Evolutionary conservation across 1,284 basidiomycete species (phyloP).

Genomic region (Malassezia globosa): DNA sequence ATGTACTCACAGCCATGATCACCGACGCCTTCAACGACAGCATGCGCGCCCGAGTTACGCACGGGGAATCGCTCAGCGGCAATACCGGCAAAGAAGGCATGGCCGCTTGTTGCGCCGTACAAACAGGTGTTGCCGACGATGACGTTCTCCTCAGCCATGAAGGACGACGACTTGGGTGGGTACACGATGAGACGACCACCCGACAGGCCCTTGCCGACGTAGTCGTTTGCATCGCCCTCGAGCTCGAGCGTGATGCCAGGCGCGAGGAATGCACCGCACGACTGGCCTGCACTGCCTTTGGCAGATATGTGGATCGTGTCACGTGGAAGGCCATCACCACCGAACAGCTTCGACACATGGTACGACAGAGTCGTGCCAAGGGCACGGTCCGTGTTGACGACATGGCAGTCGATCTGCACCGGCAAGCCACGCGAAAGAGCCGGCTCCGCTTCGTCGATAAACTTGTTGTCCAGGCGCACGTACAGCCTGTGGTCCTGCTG

Average conservation of each 20-base stretch:
- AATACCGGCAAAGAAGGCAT: conserved; percentile 40
- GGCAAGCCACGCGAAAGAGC: conserved; percentile 36
- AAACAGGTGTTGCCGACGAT: conserved; percentile 37
- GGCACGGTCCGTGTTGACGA: conserved; percentile 43
- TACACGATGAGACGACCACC: conserved; percentile 41
- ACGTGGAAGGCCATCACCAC: conserved; percentile 35
- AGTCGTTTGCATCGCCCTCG: conserved; percentile 41
- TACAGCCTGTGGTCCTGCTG: conserved; percentile 44
- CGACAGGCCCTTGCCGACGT: conserved; percentile 31
- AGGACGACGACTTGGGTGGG: conserved; percentile 36
- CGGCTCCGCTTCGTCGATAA: conserved; percentile 42
- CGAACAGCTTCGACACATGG: conserved; percentile 40
- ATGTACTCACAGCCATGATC: conserved; percentile 39
- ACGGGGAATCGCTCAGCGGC: conserved; percentile 43
- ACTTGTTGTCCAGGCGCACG: conserved; percentile 44
- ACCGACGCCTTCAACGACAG: conserved; percentile 41
- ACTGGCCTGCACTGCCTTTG: conserved; percentile 40
- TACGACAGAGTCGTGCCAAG: conserved; percentile 44
- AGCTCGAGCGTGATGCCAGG: conserved; percentile 41
- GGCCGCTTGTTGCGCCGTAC: conserved; percentile 29
- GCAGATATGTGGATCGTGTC: conserved; percentile 46
- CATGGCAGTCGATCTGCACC: conserved; percentile 42
- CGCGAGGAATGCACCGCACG: conserved; percentile 39
- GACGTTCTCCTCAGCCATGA: conserved; percentile 44
- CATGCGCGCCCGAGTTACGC: conserved; percentile 42